These are phyloP conservation scores for Neoascochyta sp. DNA, from an alignment of 2,329 filamentous ascomycete species.

Conservation along the genomic window DNA sequence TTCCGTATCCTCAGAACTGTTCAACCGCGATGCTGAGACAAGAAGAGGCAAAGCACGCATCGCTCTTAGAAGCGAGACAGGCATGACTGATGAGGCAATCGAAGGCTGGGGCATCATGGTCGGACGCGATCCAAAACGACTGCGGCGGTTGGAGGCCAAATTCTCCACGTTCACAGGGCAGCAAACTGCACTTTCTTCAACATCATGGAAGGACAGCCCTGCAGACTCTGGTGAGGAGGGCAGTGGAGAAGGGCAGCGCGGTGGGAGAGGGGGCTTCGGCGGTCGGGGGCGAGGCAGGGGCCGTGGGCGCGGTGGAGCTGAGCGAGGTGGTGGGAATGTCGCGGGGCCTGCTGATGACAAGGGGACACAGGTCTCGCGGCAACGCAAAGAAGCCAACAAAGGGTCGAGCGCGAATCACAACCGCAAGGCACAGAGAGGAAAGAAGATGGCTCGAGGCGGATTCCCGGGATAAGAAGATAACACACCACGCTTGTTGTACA, in stretches of 20 bases:
- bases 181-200: conserved; percentile 63
- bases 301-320: conserved; percentile 30
- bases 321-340: conserved; percentile 51
- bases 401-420: conserved; percentile 81
- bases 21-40: conserved; percentile 68
- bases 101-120: conserved; percentile 95
- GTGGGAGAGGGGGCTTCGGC: conserved; percentile 39
- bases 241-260: conserved; percentile 41
- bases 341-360: conserved; percentile 65
- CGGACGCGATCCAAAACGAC: conserved; percentile 63
- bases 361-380: conserved; percentile 66
- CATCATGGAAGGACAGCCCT: conserved; percentile 55
- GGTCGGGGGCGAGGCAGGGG: conserved; percentile 36
- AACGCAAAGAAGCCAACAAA: conserved; percentile 79
- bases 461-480: conserved; percentile 44
- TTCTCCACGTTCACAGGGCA: conserved; percentile 63
- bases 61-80: conserved; percentile 68
- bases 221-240: conserved; percentile 55
- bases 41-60: conserved; percentile 60
- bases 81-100: conserved; percentile 88
- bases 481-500: too few relatives aligned
- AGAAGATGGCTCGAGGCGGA: conserved; percentile 59
- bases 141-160: conserved; percentile 67
- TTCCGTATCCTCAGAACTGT: conserved; percentile 60
- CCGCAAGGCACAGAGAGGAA: conserved; percentile 65